Evolutionary conservation across 2,329 filamentous ascomycete species (phyloP), one percentile per base, ranked within the genome.

Genomic region (Phyllosticta paracitricarpa): DNA sequence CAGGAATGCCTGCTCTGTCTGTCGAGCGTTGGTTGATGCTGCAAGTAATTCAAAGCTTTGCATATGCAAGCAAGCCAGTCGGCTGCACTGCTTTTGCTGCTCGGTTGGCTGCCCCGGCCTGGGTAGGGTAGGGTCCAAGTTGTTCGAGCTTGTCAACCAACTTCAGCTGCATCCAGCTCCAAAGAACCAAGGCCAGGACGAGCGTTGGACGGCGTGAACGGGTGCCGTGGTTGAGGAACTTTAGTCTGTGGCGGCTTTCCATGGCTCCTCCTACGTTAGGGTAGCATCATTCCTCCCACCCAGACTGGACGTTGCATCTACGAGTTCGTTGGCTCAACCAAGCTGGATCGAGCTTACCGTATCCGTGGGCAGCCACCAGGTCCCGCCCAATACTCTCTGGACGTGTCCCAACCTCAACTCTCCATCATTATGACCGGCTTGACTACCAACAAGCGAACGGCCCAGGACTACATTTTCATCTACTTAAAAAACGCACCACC

Each of bases 1-100:
- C 30, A 56, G 60, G 60, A 62, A 62, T 62, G 54, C 28, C 54
- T 51, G 17, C 56, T 58, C 56, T 62, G 60, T 56, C 51, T 56
- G 60, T 56, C 56, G 59, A 52, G 54, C 59, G 59, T 56, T 55
- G 58, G 52, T 33, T 28, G 33, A 25, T 52, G 59, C 40, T 61
- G 59, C 59, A 51, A 57, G 59, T 57, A 57, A 61, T 61, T 51
- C 30, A 48, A 61, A 40, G 55, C 48, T 55, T 55, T 61, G 59
- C 59, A 61, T 61, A 57, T 54, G 59, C 54, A 40, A 22, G 19
- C 19, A 22, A 22, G 22, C 8, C 17, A n/a, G 51, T 17, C 33
- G 28, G 28, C 19, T 19, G 17, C 14, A n/a, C n/a, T 48, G n/a
- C 40, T 48, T 48, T 22, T 22, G 19, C 19, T 22, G 19, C 19